phyloP scores from a whole-genome alignment of 208 protist genomes.

The Acanthamoeba triangularis region DNA sequence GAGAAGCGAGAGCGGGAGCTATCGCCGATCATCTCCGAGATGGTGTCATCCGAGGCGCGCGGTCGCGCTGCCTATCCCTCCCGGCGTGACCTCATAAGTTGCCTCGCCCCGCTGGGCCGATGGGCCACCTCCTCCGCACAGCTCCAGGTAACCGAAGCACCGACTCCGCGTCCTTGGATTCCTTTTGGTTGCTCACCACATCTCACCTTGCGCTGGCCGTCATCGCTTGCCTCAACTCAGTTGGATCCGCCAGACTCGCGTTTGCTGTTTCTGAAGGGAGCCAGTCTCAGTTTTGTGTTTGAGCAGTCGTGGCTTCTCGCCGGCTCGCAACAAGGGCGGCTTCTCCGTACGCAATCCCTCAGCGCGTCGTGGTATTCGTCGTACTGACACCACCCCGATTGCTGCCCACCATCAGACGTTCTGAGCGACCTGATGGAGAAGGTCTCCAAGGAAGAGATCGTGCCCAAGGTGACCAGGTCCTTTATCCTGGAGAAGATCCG shows the following conservation, averaged over 20 bases:
- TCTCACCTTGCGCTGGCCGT: too few relatives aligned
- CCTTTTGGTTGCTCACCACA: too few relatives aligned
- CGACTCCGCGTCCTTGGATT: neutral
- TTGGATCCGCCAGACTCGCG: constrained; percentile 58
- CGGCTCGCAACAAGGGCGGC: constrained; percentile 7
- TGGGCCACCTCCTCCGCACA: constrained; percentile 51
- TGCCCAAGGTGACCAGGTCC: constrained; percentile 50
- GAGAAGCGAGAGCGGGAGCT: constrained; percentile 19
- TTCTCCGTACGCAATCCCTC: neutral
- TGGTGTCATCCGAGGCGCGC: constrained; percentile 6
- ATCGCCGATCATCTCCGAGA: constrained; percentile 50
- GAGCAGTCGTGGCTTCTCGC: constrained; percentile 59
- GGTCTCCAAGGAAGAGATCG: constrained; percentile 51
- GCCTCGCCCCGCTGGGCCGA: constrained; percentile 49
- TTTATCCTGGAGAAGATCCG: constrained; percentile 53
- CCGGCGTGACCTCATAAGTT: neutral
- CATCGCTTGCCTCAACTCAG: neutral
- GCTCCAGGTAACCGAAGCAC: neutral
- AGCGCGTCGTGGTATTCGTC: neutral
- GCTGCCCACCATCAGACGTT: neutral
- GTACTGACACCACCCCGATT: neutral
- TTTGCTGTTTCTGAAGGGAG: constrained; percentile 13
- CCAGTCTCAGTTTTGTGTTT: constrained; percentile 54
- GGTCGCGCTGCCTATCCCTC: neutral
- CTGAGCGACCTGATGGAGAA: constrained; percentile 66